Evolutionary conservation across 177 flowering plant species (phyloP).

Genomic region (Vitis hybrid): DNA sequence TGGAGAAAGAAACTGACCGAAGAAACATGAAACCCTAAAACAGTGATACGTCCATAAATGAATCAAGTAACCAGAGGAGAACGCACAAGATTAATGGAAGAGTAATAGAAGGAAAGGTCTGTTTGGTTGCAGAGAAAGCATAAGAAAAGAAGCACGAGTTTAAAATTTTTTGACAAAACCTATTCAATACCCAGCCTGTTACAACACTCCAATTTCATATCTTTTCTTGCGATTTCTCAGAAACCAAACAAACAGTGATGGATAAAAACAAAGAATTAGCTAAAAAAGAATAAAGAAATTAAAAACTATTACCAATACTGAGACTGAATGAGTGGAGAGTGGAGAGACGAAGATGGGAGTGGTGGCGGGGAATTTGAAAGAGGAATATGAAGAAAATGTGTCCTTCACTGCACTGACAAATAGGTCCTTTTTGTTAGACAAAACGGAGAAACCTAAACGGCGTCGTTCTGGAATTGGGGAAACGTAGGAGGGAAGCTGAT

Average conservation of each 20-base stretch:
- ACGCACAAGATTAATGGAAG: background rate
- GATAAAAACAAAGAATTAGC: background rate
- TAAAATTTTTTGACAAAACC: background rate
- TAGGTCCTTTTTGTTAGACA: no score
- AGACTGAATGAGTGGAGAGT: background rate
- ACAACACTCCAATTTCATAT: background rate
- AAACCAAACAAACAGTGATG: constrained; percentile 7
- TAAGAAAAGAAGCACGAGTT: background rate
- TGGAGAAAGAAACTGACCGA: background rate
- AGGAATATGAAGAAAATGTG: no score
- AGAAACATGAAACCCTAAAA: constrained; percentile 1
- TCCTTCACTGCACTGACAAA: no score
- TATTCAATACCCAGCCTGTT: background rate
- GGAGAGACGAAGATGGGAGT: background rate
- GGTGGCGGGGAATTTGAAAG: constrained; percentile 27
- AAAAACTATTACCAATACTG: background rate
- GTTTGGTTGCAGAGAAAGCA: background rate
- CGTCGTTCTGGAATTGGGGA: no score
- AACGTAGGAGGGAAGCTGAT: no score
- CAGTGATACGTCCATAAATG: background rate
- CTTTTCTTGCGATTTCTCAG: constrained; percentile 5
- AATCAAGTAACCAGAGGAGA: background rate
- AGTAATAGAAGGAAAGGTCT: background rate
- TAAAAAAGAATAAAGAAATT: background rate
- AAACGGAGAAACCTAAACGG: no score